Evolutionary conservation across 306 rosid genomes (phyloP).

Genomic region (Fragaria ananassa): DNA sequence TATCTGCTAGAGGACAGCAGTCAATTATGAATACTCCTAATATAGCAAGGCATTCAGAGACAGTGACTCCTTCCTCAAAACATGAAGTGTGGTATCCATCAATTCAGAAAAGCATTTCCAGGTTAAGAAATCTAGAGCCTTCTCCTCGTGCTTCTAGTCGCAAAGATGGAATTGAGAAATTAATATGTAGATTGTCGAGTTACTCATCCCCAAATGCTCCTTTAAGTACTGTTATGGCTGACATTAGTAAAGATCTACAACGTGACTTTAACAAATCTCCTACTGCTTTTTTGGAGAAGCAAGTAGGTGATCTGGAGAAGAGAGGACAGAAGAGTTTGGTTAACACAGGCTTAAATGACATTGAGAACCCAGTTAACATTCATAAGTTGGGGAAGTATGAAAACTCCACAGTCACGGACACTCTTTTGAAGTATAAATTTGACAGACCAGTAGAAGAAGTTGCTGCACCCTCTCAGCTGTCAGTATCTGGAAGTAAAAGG

Average conservation of each 20-base stretch:
- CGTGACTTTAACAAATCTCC: slow-evolving; percentile 37
- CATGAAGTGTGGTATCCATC: slow-evolving; percentile 35
- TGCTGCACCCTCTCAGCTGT: slow-evolving; percentile 35
- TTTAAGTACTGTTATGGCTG: slow-evolving; percentile 20
- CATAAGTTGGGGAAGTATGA: slow-evolving; percentile 36
- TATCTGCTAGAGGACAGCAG: slow-evolving; percentile 28
- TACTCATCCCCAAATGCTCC: slow-evolving; percentile 49
- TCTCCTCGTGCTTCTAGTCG: slow-evolving; percentile 53
- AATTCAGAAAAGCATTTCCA: slow-evolving; percentile 46
- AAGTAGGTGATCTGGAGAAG: slow-evolving; percentile 29
- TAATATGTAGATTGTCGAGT: slow-evolving; percentile 50
- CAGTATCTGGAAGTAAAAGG: slow-evolving; percentile 29
- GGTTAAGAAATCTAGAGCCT: slow-evolving; percentile 39
- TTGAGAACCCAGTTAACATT: slow-evolving; percentile 26
- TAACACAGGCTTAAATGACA: slow-evolving; percentile 29
- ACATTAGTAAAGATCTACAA: slow-evolving; percentile 25
- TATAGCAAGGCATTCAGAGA: slow-evolving; percentile 32
- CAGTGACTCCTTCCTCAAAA: slow-evolving; percentile 40
- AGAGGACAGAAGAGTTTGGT: slow-evolving; percentile 32
- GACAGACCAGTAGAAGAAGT: slow-evolving; percentile 19
- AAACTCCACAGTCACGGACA: slow-evolving; percentile 20
- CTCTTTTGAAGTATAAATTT: slow-evolving; percentile 26
- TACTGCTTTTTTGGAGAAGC: slow-evolving; percentile 38
- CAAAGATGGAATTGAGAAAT: slow-evolving; percentile 52
- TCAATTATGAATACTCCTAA: slow-evolving; percentile 36